phyloP scores from a whole-genome alignment of 1,139 yeast genomes.

The Debaryomyces nepalensis region DNA sequence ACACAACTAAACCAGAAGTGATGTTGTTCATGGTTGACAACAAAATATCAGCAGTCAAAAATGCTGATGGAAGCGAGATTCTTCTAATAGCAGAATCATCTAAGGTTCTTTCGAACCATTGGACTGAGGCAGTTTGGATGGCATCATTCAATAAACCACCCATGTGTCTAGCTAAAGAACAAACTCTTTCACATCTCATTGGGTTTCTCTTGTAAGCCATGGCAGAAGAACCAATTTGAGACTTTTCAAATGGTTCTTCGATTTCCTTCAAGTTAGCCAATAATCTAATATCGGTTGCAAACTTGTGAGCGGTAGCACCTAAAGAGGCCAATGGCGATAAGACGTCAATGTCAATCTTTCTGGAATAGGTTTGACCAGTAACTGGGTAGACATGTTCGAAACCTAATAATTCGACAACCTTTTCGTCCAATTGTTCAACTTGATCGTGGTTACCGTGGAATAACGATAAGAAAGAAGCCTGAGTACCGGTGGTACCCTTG shows the following conservation, averaged over 20 bases:
- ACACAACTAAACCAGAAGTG: conserved; percentile 93
- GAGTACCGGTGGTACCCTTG: conserved; percentile 99
- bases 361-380: conserved; percentile 97
- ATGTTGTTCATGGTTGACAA: conserved; percentile 89
- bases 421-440: conserved; percentile 88
- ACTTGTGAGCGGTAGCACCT: conserved; percentile 96
- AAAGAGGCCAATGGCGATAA: conserved; percentile 91
- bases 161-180: conserved; percentile 94
- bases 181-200: conserved; percentile 98
- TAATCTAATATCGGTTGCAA: conserved; percentile 95
- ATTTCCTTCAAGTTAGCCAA: conserved; percentile 95
- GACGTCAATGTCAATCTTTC: conserved; percentile 96
- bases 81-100: conserved; percentile 99
- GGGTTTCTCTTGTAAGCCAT: conserved; percentile 99
- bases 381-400: conserved; percentile 95
- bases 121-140: conserved; percentile 95
- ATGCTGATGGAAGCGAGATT: conserved; percentile 95
- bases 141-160: conserved; percentile 93
- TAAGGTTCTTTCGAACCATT: conserved; percentile 98
- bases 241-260: conserved; percentile 97
- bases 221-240: conserved; percentile 97
- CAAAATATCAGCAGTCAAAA: conserved; percentile 92
- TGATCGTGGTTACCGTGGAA: conserved; percentile 97
- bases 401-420: conserved; percentile 91
- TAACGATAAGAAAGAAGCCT: conserved; percentile 90